phyloP scores from a whole-genome alignment of 768 basidiomycete genomes.

The Nidularia sp. region DNA sequence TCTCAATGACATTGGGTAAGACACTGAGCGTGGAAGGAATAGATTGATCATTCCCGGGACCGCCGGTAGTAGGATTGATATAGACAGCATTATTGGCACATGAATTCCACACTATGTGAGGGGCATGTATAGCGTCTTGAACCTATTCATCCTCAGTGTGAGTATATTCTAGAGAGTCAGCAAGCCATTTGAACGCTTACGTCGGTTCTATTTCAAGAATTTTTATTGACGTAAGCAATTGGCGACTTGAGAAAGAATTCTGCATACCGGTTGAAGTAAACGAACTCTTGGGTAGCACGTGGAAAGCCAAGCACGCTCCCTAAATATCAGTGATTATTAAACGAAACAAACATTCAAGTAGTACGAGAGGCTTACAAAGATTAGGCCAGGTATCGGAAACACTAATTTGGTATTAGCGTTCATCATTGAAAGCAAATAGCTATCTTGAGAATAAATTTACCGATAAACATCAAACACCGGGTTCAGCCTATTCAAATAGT shows the following conservation, averaged over 20 bases:
- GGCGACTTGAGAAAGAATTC: too few relatives aligned
- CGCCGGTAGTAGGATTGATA: constrained; percentile 33
- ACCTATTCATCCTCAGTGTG: too few relatives aligned
- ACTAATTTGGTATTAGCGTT: constrained; percentile 13
- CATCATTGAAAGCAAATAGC: too few relatives aligned
- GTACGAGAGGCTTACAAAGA: constrained; percentile 25
- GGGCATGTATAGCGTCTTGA: constrained; percentile 60
- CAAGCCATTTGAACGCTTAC: constrained; percentile 21
- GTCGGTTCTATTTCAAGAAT: constrained; percentile 22
- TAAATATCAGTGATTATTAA: constrained; percentile 5
- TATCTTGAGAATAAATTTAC: constrained; percentile 12
- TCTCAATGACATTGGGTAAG: constrained; percentile 67
- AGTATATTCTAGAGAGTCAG: too few relatives aligned
- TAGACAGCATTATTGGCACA: constrained; percentile 55
- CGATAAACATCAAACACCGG: constrained; percentile 56
- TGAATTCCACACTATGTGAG: constrained; percentile 52
- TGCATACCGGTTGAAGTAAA: constrained; percentile 48
- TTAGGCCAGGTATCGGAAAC: constrained; percentile 52
- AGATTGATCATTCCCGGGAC: constrained; percentile 42
- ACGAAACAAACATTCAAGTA: not conserved
- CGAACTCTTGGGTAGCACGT: constrained; percentile 50
- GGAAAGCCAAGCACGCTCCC: constrained; percentile 70
- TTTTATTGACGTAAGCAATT: too few relatives aligned
- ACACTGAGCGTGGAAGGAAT: constrained; percentile 59
- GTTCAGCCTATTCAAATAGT: constrained; percentile 34